Base-by-base conservation (phyloP, 345 rosid genomes). In the Toxicodendron radicans region DNA sequence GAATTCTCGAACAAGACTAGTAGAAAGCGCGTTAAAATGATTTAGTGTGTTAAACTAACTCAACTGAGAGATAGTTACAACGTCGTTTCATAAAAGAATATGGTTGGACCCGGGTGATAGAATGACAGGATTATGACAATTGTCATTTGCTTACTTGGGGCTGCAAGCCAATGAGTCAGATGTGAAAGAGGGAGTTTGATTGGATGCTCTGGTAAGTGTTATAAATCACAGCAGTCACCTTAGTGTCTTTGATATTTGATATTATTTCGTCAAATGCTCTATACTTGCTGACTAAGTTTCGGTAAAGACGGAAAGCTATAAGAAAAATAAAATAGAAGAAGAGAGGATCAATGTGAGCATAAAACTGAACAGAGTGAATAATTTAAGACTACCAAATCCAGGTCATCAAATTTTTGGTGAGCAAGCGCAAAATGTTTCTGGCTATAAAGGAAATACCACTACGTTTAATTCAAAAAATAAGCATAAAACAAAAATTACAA, bases 1-100 rank as follows among this genome's bases (percentile, higher is more conserved):
- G 53, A 62, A 71, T 72, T 77, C 17, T 59, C 45, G 2, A 54
- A 58, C 72, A 79, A 75, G 82, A n/a, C n/a, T n/a, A n/a, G n/a
- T n/a, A n/a, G n/a, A n/a, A n/a, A n/a, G n/a, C n/a, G n/a, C n/a
- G n/a, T n/a, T n/a, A n/a, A n/a, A n/a, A n/a, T n/a, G n/a, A n/a
- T n/a, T n/a, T n/a, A n/a, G n/a, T n/a, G n/a, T n/a, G n/a, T n/a
- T n/a, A n/a, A n/a, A n/a, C n/a, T n/a, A n/a, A n/a, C n/a, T 35
- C 5, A 35, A 35, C 3, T 24, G 48, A 43, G 58, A 24, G 27
- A 30, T 3, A 17, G 11, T 53, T 54, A n/a, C 56, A 16, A 12
- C 11, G 32, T 0, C 3, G 73, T 41, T 70, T 70, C 64, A 57
- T 20, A 21, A 38, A 70, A 56, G 51, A n/a, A 6, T 10, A 48